These are phyloP conservation scores for Clarkia xantiana DNA, from an alignment of 345 rosid species.

Conservation along the genomic window DNA sequence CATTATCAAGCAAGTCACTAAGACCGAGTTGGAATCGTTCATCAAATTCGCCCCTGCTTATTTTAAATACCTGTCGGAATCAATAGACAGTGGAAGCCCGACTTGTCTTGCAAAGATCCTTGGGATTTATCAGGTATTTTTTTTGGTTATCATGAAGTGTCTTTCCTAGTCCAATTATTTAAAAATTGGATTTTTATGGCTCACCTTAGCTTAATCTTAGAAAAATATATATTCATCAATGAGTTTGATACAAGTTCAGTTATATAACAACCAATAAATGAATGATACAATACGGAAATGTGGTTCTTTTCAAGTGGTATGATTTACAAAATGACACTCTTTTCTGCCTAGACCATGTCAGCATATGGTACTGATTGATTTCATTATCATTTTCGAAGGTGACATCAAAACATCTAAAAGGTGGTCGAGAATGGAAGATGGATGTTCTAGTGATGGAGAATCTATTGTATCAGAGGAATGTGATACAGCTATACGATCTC, in stretches of 20 bases:
- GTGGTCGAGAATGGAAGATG: slow-evolving; percentile 78
- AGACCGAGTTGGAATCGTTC: slow-evolving; percentile 93
- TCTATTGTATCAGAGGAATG: slow-evolving; percentile 62
- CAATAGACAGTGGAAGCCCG: slow-evolving; percentile 72
- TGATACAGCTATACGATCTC: slow-evolving; percentile 74
- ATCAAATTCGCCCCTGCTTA: slow-evolving; percentile 77
- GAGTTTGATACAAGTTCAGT: too few relatives aligned
- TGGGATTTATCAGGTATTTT: slow-evolving; percentile 86
- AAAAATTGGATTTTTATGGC: too few relatives aligned
- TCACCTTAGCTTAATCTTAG: too few relatives aligned
- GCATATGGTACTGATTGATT: too few relatives aligned
- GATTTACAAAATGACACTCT: too few relatives aligned
- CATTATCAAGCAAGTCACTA: slow-evolving; percentile 89
- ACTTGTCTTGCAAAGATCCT: slow-evolving; percentile 94
- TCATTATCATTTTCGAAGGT: slow-evolving; percentile 27
- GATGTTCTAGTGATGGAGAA: slow-evolving; percentile 98
- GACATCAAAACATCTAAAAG: slow-evolving; percentile 52
- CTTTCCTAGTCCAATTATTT: too few relatives aligned
- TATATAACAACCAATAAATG: too few relatives aligned
- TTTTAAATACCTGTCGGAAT: slow-evolving; percentile 65
- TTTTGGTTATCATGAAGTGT: neutral
- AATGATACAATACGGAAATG: too few relatives aligned
- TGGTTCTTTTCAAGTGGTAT: too few relatives aligned
- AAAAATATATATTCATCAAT: too few relatives aligned
- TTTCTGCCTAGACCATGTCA: neutral